Evolutionary conservation across 768 basidiomycete genomes (phyloP), one percentile per base, ranked within the genome.

Genomic region (Sporobolomyces phaffii): DNA sequence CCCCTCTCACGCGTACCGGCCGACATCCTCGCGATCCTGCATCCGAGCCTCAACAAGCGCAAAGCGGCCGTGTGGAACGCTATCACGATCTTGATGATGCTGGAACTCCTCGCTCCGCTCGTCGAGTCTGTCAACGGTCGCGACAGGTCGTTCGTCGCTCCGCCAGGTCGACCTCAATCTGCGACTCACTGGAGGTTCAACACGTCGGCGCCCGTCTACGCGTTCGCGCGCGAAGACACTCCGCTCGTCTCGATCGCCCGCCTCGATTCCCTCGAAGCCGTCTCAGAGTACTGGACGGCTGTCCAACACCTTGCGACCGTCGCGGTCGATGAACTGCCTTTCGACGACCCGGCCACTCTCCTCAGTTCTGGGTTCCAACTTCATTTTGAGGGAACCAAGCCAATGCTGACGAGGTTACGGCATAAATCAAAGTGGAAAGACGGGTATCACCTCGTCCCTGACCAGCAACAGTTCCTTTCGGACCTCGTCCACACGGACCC

Each of bases 401-500:
- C 18, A 1, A 41, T 52, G 43, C 20, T n/a, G 3, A 17, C 20
- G 5, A 38, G 41, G 13, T 2, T 63, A 5, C 18, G 13, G 11
- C 17, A 10, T 18, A 5, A 2, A 10, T 17, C 41, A 6, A 51
- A 52, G 24, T 90, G 89, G 89, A 81, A 78, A 36, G 74, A 81
- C 18, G 75, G 80, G 8, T 90, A 89, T 73, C 78, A 81, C 60
- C 77, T 90, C 51, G 84, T 86, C 0, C 85, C 83, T 82, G 82
- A 84, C 74, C 89, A 90, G 76, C 82, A 79, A 44, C 83, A 83
- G 61, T 89, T 85, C 77, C 77, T 90, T 68, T 80, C 80, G 45
- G 81, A 80, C 61, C 83, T 81, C 60, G 76, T 84, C 18, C 80
- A 84, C 62, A 69, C 75, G 24, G 50, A 67, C 15, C 71, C 75